phyloP scores from a whole-genome alignment of 2,329 filamentous ascomycete genomes.

The Colletotrichum sp. region DNA sequence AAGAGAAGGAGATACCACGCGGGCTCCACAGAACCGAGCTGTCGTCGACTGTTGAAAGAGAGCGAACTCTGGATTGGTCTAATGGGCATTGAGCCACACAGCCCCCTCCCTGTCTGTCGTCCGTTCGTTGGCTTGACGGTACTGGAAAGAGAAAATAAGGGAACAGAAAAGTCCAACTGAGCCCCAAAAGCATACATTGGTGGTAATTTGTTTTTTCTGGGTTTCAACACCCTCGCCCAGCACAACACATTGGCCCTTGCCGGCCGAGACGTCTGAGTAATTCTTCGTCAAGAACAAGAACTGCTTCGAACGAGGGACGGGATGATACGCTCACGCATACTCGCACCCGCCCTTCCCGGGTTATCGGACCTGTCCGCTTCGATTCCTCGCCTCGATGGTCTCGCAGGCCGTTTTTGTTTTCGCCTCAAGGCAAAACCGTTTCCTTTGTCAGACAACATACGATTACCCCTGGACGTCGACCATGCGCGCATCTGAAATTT shows the following conservation, averaged over 20 bases:
- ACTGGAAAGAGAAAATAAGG: neutral
- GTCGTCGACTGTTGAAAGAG: slow-evolving; percentile 12
- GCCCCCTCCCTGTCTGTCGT: neutral
- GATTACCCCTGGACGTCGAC: slow-evolving; percentile 5
- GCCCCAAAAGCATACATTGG: slow-evolving; percentile 11
- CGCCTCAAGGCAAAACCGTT: neutral
- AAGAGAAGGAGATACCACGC: slow-evolving; percentile 33
- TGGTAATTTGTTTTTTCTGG: slow-evolving; percentile 4
- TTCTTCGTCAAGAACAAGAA: neutral
- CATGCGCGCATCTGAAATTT: neutral
- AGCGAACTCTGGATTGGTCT: neutral
- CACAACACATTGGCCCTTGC: neutral
- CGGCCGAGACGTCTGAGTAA: neutral
- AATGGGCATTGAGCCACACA: neutral
- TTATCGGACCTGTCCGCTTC: neutral
- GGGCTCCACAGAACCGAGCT: slow-evolving; percentile 32
- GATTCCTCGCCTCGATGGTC: neutral
- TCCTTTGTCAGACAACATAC: slow-evolving; percentile 16
- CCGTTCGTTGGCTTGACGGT: neutral
- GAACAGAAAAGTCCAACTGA: slow-evolving; percentile 3
- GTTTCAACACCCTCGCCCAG: neutral
- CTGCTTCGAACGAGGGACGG: neutral
- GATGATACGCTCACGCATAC: neutral
- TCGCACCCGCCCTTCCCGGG: neutral
- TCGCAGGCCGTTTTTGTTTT: neutral